Conservation (phyloP, 345 rosid genomes). For the Eucalyptus erythrocorys region DNA sequence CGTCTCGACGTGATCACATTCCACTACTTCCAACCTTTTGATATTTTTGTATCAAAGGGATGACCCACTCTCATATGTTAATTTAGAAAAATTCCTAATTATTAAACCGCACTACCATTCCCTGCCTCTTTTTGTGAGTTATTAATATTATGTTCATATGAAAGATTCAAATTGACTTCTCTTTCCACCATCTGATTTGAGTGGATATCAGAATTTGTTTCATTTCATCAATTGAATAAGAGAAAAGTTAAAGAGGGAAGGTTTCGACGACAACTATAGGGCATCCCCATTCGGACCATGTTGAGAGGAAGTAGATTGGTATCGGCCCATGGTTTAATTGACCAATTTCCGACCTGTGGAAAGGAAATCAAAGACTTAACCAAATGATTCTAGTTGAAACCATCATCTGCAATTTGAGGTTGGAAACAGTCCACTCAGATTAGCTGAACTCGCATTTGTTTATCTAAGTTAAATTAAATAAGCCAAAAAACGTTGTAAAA, state of each 20-base stretch:
- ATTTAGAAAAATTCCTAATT: no score
- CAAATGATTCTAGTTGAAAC: not conserved
- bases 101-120: no score
- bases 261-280: not conserved
- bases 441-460: not conserved
- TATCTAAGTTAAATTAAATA: not conserved
- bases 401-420: not conserved
- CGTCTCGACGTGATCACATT: fast-evolving
- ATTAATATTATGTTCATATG: not conserved
- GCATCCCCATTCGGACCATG: not conserved
- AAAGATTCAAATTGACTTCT: not conserved
- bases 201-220: not conserved
- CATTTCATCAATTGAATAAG: not conserved
- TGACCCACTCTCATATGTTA: not conserved
- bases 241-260: not conserved
- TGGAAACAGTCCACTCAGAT: not conserved
- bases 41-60: fast-evolving
- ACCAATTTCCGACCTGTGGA: not conserved
- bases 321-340: not conserved
- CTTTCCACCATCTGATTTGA: not conserved
- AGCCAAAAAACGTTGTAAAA: not conserved
- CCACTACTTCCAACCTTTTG: no score
- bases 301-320: not conserved
- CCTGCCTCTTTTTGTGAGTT: not conserved
- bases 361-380: not conserved